Evolutionary conservation across 495 filamentous ascomycete species (phyloP), one percentile per base, ranked within the genome.

Genomic region (Collariella sp.): DNA sequence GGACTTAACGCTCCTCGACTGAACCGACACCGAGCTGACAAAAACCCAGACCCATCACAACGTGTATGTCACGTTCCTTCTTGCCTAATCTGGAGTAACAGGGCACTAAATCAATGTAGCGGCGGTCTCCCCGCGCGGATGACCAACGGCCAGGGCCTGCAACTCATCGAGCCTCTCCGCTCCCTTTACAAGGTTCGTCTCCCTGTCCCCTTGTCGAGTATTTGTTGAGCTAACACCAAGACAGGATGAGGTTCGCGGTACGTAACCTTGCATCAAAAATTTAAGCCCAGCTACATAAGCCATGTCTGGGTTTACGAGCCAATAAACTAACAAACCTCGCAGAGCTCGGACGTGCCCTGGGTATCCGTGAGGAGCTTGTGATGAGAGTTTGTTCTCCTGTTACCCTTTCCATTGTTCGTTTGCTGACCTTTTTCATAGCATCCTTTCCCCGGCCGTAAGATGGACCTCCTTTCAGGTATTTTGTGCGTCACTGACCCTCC

Each of bases 171-270:
- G 74, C 89, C 89, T 7, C 79, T 95, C 3, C 77, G 88, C 11
- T 80, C 85, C 56, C 74, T 94, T 49, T 88, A 94, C 66, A 89
- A 95, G 71, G 85, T 88, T 22, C 77, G 91, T 31, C 16, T 20
- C 38, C 1, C 26, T 0, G 7, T 3, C 9, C 24, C 35, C 18
- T 2, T 54, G 5, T 15, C 22, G 16, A 11, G 41, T 34, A 1
- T 10, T 24, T 13, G 23, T 1, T 40, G 22, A 84, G 95, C 46
- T 85, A 80, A 47, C 47, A 1, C 7, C 11, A n/a, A 13, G 46
- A 54, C 31, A 58, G 53, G 57, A 60, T 35, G 57, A 60, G 22
- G 57, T 60, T 29, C 52, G 57, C 35, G 57, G 56, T 58, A 50
- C 39, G 56, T 57, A 13, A 31, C 26, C 26, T 31, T 9, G 5